Percentiles rank a stretch among this genome's conserved stretches.
phyloP scores from a whole-genome alignment of 768 basidiomycete species.

The Suillus hirtellus region DNA sequence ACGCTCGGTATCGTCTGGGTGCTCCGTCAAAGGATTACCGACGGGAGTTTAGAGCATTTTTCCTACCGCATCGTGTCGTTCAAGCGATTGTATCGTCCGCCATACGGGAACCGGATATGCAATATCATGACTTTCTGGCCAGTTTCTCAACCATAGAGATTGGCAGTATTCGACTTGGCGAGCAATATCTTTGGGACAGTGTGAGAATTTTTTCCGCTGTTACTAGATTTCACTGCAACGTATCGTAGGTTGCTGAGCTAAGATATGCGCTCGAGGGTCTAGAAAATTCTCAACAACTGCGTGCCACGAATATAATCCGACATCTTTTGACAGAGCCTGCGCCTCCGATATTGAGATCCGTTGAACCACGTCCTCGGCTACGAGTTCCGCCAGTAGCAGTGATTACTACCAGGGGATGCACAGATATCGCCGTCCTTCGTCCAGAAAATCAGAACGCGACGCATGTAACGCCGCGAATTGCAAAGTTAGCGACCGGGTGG shows the following conservation, averaged over 20 bases:
- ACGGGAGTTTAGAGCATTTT: conserved; percentile 46
- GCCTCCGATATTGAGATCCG: conserved; percentile 18
- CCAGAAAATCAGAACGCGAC: conserved; percentile 55
- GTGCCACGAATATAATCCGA: conserved; percentile 21
- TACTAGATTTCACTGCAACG: neutral
- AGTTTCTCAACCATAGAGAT: conserved; percentile 28
- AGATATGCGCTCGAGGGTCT: conserved; percentile 24
- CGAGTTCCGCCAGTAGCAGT: conserved; percentile 1
- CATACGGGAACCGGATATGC: conserved; percentile 25
- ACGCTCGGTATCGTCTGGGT: conserved; percentile 62
- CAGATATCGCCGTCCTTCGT: conserved; percentile 58
- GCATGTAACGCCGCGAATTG: conserved; percentile 63
- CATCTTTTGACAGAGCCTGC: conserved; percentile 18
- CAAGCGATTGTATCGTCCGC: conserved; percentile 45
- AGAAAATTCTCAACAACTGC: conserved; percentile 20
- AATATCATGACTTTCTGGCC: conserved; percentile 37
- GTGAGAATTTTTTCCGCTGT: conserved; percentile 18
- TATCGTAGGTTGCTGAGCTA: conserved; percentile 23
- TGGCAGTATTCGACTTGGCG: conserved; percentile 18
- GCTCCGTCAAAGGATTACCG: conserved; percentile 48
- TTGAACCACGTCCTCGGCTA: conserved; percentile 4
- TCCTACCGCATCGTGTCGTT: conserved; percentile 48
- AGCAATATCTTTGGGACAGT: conserved; percentile 29
- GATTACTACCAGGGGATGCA: conserved; percentile 36
- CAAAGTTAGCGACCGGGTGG: conserved; percentile 46